Conservation (phyloP, 176 grass and related monocot genomes). For the Bonia amplexicaulis region DNA sequence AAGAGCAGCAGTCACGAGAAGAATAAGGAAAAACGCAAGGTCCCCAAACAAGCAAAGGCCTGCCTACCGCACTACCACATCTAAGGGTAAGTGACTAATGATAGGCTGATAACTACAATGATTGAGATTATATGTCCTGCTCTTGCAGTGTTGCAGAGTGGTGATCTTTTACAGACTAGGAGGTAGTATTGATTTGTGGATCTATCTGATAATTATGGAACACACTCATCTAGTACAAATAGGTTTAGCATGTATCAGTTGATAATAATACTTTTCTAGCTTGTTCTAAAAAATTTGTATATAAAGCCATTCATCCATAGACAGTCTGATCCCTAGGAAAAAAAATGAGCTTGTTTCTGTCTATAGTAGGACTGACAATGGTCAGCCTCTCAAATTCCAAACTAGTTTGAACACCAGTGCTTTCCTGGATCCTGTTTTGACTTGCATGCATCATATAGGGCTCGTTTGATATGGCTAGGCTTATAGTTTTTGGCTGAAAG, state of each 20-base stretch:
- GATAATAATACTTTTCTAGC: neutral
- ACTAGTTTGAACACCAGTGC: neutral
- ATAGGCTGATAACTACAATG: neutral
- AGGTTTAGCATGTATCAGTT: neutral
- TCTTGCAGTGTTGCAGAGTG: neutral
- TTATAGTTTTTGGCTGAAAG: too few species aligned
- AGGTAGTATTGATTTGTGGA: neutral
- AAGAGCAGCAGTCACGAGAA: slow-evolving; percentile 1
- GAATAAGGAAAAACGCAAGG: slow-evolving; percentile 21
- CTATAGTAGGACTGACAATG: neutral
- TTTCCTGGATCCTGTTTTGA: slow-evolving; percentile 3
- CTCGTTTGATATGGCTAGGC: too few species aligned
- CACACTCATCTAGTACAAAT: neutral
- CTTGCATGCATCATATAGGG: slow-evolving; percentile 10
- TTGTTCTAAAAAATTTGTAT: neutral
- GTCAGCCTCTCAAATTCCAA: neutral
- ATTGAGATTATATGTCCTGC: neutral
- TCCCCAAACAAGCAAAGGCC: neutral
- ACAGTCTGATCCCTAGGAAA: neutral
- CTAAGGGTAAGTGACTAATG: neutral
- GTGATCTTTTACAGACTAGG: neutral
- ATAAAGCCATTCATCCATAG: neutral
- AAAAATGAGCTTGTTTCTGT: neutral
- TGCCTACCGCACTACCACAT: neutral
- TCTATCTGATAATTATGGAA: neutral